Conservation (phyloP, 495 filamentous ascomycete species). For the Xylaria flabelliformis region DNA sequence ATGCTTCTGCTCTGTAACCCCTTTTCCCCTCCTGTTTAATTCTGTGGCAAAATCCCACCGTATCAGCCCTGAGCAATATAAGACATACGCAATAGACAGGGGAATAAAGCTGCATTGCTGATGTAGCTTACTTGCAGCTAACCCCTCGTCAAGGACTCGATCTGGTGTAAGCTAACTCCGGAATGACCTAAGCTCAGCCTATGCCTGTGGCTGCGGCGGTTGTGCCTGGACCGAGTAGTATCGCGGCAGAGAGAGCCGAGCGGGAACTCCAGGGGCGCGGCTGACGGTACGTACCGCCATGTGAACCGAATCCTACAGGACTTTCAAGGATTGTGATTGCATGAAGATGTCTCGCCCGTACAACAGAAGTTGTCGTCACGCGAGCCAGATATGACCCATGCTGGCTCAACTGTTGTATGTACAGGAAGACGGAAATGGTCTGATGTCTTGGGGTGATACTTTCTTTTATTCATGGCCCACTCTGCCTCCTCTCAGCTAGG, state of each 20-base stretch:
- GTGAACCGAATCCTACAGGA: slow-evolving; percentile 3
- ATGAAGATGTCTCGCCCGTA: background rate
- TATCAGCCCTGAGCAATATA: background rate
- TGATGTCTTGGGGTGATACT: slow-evolving; percentile 11
- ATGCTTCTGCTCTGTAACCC: background rate
- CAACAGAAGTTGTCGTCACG: slow-evolving; percentile 7
- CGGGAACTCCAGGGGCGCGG: background rate
- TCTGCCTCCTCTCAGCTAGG: background rate
- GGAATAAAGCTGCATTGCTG: background rate
- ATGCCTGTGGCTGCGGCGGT: slow-evolving; percentile 1
- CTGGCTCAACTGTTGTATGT: background rate
- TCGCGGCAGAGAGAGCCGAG: slow-evolving; percentile 5
- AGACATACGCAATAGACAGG: background rate
- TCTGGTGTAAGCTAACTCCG: background rate
- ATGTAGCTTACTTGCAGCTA: slow-evolving; percentile 15
- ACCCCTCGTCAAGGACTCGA: slow-evolving; percentile 1
- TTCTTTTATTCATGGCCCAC: background rate
- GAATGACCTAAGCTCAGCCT: background rate
- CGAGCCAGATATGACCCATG: slow-evolving; percentile 1
- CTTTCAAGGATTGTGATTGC: slow-evolving; percentile 6
- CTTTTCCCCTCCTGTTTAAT: background rate
- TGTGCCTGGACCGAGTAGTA: slow-evolving; percentile 3
- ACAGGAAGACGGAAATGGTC: background rate
- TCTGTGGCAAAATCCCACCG: background rate
- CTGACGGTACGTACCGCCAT: slow-evolving; percentile 13